phyloP scores from a whole-genome alignment of 1,139 yeast species.

The Scheffersomyces parashehatae region DNA sequence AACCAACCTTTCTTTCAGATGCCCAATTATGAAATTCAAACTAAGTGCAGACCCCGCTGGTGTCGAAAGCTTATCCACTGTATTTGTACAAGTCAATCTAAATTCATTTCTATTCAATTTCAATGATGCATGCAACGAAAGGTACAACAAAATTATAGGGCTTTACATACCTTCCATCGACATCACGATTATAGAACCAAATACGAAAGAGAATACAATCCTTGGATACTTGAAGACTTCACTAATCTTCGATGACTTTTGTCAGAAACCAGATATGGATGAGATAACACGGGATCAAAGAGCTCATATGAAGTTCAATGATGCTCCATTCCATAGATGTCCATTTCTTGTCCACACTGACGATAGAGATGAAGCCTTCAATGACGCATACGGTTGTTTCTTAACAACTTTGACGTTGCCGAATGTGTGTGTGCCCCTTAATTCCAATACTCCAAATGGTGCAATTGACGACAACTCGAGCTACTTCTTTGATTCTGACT shows the following conservation, averaged over 20 bases:
- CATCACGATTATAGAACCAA: constrained; percentile 25
- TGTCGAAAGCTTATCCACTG: constrained; percentile 14
- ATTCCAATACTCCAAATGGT: constrained; percentile 1
- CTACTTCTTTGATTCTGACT: background rate
- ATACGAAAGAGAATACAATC: constrained; percentile 17
- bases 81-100: constrained; percentile 26
- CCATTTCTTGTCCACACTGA: constrained; percentile 66
- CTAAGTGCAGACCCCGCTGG: constrained; percentile 16
- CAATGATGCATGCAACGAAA: constrained; percentile 69
- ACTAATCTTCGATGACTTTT: constrained; percentile 58
- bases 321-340: constrained; percentile 79
- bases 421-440: constrained; percentile 61
- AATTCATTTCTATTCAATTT: constrained; percentile 45
- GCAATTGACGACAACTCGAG: background rate
- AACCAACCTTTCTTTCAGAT: constrained; percentile 54
- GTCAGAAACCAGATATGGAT: constrained; percentile 51
- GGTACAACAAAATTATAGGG: constrained; percentile 61
- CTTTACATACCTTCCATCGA: constrained; percentile 50
- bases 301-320: constrained; percentile 65
- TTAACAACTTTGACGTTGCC: constrained; percentile 68
- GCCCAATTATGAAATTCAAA: constrained; percentile 35
- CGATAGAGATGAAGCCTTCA: constrained; percentile 44
- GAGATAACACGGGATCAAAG: constrained; percentile 57
- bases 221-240: constrained; percentile 51
- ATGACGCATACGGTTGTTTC: constrained; percentile 51